Evolutionary conservation across 805 yeast species (phyloP), one percentile per base, ranked within the genome.

Genomic region (Sporopachydermia lactativora): DNA sequence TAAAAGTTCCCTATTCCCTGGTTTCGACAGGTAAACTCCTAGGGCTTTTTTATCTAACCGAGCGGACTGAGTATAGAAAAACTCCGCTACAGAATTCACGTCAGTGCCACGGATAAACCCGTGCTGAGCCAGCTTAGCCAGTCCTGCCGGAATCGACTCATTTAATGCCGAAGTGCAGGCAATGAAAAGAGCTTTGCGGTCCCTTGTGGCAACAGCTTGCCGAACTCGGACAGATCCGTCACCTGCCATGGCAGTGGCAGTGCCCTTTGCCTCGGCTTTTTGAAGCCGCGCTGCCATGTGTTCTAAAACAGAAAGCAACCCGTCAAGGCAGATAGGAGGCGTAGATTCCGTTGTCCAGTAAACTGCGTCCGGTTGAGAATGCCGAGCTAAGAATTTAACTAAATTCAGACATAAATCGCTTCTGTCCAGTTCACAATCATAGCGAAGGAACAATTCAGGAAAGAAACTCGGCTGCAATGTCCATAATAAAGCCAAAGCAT

Each of bases 291-390:
- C 73, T 47, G 71, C 69, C 37, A 83, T 64, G 13, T 78, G 77
- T 43, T 74, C 71, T 35, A 88, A 64, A 42, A 81, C 75, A 2
- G 82, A 70, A 16, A 89, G 63, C 2, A 92, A 57, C 1, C 96
- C 95, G 51, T 92, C 97, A 40, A 92, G 64, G 51, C 97, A 89
- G 4, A 86, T 71, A 0, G 97, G 96, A 1, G 98, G 97, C 1
- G 89, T 94, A 51, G 73, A 79, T 34, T 81, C 83, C 0, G 95
- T 82, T 0, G 94, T 78, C 49, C 70, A 65, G 5, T 68, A 50
- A 0, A 96, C 94, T 6, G 89, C 72, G 52, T 86, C 95, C 0
- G 97, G 94, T 36, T 84, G 70, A 0, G 96, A 78, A 19, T 86
- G 63, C 40, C 80, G 72, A 41, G 94, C 76, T 41, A 92, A 65